These are phyloP conservation scores for Hondaea fermentalgiana DNA, from an alignment of 108 stramenopile species.

Conservation along the genomic window DNA sequence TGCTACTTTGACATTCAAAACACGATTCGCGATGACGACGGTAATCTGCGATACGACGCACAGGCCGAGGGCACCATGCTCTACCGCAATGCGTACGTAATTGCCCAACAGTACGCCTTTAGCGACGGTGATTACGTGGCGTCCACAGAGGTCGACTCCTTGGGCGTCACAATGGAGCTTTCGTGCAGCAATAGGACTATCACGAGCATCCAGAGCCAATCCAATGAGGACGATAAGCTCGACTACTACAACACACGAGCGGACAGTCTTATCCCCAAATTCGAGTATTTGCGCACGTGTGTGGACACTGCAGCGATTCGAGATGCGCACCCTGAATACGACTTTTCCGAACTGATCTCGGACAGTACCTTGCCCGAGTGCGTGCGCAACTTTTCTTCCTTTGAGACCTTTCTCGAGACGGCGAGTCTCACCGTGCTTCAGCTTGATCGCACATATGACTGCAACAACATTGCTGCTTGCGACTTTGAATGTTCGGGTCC, in stretches of 20 bases:
- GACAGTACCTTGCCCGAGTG: neutral
- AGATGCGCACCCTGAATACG: neutral
- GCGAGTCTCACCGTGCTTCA: neutral
- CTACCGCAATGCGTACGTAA: neutral
- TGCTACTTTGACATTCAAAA: neutral
- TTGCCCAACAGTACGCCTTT: neutral
- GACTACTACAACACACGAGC: neutral
- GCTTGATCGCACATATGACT: neutral
- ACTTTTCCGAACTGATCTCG: neutral
- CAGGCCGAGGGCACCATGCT: neutral
- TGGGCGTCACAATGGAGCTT: neutral
- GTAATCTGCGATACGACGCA: neutral
- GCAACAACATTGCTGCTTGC: neutral
- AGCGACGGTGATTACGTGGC: neutral
- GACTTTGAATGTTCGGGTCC: neutral
- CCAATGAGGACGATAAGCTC: neutral
- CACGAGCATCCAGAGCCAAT: neutral
- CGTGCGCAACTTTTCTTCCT: neutral
- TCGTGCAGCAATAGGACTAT: neutral
- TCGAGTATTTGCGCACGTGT: neutral
- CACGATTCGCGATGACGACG: neutral
- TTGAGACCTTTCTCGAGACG: neutral
- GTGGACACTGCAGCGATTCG: neutral
- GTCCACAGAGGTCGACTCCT: neutral
- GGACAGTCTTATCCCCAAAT: neutral